Conservation (phyloP, 2,329 filamentous ascomycete genomes). For the Trichoderma hamatum region DNA sequence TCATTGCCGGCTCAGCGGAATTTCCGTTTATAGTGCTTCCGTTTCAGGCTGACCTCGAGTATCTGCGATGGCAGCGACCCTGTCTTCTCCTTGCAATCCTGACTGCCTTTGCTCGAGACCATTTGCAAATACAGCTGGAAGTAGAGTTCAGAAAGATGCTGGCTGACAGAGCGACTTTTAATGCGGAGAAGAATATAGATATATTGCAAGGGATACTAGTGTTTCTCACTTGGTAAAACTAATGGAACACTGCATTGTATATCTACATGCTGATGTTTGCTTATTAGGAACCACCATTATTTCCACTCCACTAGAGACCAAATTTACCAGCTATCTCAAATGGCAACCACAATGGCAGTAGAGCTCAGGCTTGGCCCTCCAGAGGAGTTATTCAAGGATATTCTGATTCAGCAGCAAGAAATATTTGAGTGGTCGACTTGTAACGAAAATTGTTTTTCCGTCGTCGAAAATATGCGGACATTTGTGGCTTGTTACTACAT, state of each 20-base stretch:
- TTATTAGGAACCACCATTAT: background rate
- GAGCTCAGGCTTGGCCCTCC: background rate
- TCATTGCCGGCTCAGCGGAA: background rate
- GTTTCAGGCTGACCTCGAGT: background rate
- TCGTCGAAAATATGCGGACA: background rate
- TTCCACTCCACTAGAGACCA: background rate
- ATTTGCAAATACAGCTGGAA: background rate
- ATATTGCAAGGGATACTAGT: background rate
- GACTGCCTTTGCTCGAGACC: background rate
- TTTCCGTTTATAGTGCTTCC: background rate
- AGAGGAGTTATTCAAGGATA: background rate
- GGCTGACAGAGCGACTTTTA: background rate
- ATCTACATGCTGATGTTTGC: background rate
- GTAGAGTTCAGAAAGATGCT: background rate
- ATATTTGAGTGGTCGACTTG: background rate
- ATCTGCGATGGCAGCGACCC: background rate
- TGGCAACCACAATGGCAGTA: background rate
- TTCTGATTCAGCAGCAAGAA: background rate
- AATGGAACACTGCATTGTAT: too few species aligned
- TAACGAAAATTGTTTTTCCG: background rate
- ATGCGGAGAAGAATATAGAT: background rate
- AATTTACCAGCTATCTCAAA: conserved; percentile 1
- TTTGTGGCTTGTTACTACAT: background rate
- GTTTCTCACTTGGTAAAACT: background rate
- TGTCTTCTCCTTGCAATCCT: background rate